A percentile compares a stretch with the other conserved stretches of the same genome.
phyloP scores from a whole-genome alignment of 1,284 basidiomycete species.

The Tilletia walkeri region DNA sequence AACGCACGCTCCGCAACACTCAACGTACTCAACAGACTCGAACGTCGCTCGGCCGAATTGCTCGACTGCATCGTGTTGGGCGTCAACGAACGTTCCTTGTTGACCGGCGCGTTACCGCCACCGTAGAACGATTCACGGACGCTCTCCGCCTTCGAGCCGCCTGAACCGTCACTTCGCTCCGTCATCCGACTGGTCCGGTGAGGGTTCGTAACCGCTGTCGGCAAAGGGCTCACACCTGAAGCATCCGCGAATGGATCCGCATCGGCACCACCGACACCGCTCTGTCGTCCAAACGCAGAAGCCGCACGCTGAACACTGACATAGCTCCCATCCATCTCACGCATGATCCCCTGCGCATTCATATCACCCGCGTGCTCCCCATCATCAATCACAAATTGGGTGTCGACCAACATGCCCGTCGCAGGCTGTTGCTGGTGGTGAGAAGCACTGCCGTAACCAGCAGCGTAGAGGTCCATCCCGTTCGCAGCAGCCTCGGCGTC shows the following conservation, averaged over 20 bases:
- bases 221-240: conserved; percentile 18
- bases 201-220: not conserved
- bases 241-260: conserved; percentile 11
- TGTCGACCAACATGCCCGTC: conserved; percentile 21
- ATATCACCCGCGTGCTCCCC: not conserved
- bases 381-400: conserved; percentile 7
- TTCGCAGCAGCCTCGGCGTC: conserved; percentile 7
- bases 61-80: not conserved
- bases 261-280: not conserved
- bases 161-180: conserved; percentile 27
- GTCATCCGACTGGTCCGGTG: conserved; percentile 38
- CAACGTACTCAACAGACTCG: conserved; percentile 9
- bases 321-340: conserved; percentile 8
- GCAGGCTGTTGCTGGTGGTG: conserved; percentile 6
- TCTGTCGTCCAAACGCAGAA: conserved; percentile 24
- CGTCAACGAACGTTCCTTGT: not conserved
- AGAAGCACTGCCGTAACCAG: not conserved
- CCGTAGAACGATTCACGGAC: not conserved
- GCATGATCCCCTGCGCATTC: not conserved
- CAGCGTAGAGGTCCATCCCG: conserved; percentile 19
- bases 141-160: conserved; percentile 24
- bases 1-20: conserved; percentile 13
- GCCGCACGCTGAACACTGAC: conserved; percentile 4
- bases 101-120: not conserved
- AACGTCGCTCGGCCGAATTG: not conserved